Conservation (phyloP, 257 asterid genomes). For the Voacanga thouarsii region DNA sequence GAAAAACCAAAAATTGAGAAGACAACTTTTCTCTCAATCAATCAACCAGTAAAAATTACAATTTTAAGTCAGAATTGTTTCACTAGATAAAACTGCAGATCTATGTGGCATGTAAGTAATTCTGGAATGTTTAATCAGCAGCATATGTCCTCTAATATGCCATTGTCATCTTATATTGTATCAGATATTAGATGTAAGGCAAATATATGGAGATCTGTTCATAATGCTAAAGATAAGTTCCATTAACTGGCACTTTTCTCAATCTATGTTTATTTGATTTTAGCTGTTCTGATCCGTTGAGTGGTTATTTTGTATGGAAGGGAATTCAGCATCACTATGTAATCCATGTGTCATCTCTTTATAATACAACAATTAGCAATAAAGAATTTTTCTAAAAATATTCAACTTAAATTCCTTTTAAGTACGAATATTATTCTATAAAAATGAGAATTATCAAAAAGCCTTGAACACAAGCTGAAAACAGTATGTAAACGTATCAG, state of each 20-base stretch:
- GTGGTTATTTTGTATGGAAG: background rate
- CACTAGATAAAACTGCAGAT: background rate
- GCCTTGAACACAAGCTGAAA: background rate
- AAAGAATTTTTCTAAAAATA: background rate
- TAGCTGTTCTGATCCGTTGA: background rate
- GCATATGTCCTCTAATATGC: background rate
- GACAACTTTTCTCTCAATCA: too few relatives aligned
- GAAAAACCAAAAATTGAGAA: too few relatives aligned
- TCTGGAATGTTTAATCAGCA: background rate
- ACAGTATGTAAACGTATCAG: background rate
- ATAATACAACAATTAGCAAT: background rate
- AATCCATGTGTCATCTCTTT: background rate
- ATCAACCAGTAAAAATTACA: background rate
- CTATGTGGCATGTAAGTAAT: background rate
- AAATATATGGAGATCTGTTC: background rate
- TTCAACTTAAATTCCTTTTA: background rate
- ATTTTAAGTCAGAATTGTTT: background rate
- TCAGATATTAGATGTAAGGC: background rate
- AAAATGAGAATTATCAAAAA: background rate
- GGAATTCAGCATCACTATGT: background rate
- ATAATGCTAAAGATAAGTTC: background rate
- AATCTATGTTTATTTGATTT: background rate
- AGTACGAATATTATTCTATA: background rate
- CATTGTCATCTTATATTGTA: background rate
- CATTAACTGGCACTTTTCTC: background rate